phyloP scores from a whole-genome alignment of 2,329 filamentous ascomycete species.

The Xylaria multiplex region DNA sequence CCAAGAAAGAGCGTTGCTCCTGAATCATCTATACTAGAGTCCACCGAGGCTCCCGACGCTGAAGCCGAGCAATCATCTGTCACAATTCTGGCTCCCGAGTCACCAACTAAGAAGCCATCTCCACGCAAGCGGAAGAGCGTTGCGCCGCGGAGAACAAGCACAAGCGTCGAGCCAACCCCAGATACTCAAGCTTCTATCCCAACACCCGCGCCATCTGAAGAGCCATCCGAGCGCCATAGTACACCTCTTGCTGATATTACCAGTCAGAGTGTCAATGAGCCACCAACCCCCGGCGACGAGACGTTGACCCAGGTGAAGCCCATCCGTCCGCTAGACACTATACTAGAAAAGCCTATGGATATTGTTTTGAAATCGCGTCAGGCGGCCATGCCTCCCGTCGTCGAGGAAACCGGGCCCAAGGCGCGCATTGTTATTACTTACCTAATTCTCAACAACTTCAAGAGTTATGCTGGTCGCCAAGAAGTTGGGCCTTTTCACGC shows the following conservation, averaged over 20 bases:
- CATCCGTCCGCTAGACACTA: conserved; percentile 78
- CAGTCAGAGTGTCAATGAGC: conserved; percentile 70
- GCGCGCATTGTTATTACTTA: conserved; percentile 92
- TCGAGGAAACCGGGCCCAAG: conserved; percentile 81
- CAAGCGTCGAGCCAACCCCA: conserved; percentile 54
- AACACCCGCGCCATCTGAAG: conserved; percentile 64
- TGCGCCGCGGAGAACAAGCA: conserved; percentile 54
- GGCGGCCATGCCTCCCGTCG: conserved; percentile 66
- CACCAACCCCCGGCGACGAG: conserved; percentile 59
- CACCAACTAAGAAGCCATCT: conserved; percentile 58
- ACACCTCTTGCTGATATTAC: conserved; percentile 81
- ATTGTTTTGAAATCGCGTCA: conserved; percentile 89
- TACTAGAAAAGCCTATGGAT: conserved; percentile 90
- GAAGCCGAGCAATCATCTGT: conserved; percentile 60
- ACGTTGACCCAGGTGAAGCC: conserved; percentile 69
- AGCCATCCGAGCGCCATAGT: conserved; percentile 60
- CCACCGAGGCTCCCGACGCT: conserved; percentile 69
- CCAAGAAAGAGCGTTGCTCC: conserved; percentile 53
- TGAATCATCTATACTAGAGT: conserved; percentile 61
- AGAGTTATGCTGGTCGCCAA: conserved; percentile 95
- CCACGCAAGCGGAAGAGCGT: conserved; percentile 75
- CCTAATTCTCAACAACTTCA: conserved; percentile 94
- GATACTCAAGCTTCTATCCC: conserved; percentile 55
- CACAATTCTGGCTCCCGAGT: conserved; percentile 45
- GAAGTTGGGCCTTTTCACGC: conserved; percentile 96